These are phyloP conservation scores for Filobasidium uniguttulatum DNA, from an alignment of 1,284 basidiomycete species.

Conservation along the genomic window DNA sequence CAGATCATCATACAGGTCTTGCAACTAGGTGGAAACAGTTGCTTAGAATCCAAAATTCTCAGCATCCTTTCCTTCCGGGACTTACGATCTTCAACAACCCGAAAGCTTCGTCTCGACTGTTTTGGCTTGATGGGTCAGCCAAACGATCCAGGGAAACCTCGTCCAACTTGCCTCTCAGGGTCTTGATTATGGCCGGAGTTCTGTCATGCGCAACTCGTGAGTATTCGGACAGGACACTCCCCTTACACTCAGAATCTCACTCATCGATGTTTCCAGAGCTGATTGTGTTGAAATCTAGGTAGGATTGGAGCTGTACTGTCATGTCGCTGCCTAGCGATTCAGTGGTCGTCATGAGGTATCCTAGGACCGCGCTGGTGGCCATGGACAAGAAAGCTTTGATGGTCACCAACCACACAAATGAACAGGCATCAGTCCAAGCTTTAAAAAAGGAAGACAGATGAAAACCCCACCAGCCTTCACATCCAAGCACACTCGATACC, in stretches of 20 bases:
- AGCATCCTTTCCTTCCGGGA: neutral
- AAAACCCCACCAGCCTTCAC: neutral
- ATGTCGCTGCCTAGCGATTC: neutral
- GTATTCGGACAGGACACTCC: neutral
- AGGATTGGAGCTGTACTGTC: too few relatives aligned
- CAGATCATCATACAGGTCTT: neutral
- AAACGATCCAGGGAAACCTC: neutral
- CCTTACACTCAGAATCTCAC: neutral
- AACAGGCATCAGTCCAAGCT: neutral
- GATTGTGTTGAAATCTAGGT: too few relatives aligned
- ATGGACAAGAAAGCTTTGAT: neutral
- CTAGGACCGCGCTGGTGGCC: neutral
- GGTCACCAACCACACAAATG: neutral
- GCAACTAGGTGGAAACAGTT: neutral
- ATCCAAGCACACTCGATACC: slow-evolving; percentile 1
- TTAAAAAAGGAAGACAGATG: neutral
- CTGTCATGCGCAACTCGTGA: neutral
- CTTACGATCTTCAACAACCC: slow-evolving; percentile 11
- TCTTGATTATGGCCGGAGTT: neutral
- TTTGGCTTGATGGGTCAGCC: neutral
- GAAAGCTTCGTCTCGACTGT: neutral
- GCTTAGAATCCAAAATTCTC: neutral
- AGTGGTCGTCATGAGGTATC: neutral
- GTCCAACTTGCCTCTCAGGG: neutral
- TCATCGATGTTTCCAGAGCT: too few relatives aligned